Evolutionary conservation across 1,139 yeast genomes (phyloP).

Genomic region (Scheffersomyces segobiensis): DNA sequence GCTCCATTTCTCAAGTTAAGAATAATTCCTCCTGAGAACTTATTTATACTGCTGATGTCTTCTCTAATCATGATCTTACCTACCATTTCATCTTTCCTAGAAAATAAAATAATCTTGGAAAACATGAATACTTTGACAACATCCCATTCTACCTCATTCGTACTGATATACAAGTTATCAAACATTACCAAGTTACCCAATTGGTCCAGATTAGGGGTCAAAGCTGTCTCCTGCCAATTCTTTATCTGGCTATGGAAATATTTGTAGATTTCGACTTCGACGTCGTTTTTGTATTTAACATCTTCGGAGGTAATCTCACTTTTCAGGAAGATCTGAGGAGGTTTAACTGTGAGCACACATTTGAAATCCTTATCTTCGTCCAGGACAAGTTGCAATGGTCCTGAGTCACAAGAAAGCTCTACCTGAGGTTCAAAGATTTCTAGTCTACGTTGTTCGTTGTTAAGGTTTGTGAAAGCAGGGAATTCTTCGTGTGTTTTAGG

Average conservation of each 20-base stretch:
- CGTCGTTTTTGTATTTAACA: background rate
- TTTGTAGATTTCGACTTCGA: conserved; percentile 2
- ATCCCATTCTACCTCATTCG: conserved; percentile 40
- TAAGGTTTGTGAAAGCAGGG: background rate
- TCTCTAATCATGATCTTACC: conserved; percentile 33
- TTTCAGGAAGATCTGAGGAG: conserved; percentile 22
- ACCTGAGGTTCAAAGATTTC: background rate
- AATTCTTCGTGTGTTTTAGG: background rate
- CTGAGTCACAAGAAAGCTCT: background rate
- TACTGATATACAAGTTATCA: conserved; percentile 42
- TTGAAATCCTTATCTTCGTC: conserved; percentile 16
- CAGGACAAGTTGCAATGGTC: background rate
- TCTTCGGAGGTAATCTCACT: conserved; percentile 2
- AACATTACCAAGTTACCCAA: conserved; percentile 38
- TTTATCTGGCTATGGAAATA: background rate
- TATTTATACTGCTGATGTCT: conserved; percentile 35
- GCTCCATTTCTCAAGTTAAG: conserved; percentile 41
- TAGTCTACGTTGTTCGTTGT: background rate
- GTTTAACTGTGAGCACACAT: conserved; percentile 25
- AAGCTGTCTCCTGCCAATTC: background rate
- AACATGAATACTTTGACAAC: conserved; percentile 39
- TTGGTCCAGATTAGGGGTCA: conserved; percentile 3
- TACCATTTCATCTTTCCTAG: conserved; percentile 34
- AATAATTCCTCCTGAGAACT: conserved; percentile 26
- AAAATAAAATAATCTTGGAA: conserved; percentile 36